Conservation (phyloP, 1,284 basidiomycete genomes). For the Moesziomyces antarcticus region DNA sequence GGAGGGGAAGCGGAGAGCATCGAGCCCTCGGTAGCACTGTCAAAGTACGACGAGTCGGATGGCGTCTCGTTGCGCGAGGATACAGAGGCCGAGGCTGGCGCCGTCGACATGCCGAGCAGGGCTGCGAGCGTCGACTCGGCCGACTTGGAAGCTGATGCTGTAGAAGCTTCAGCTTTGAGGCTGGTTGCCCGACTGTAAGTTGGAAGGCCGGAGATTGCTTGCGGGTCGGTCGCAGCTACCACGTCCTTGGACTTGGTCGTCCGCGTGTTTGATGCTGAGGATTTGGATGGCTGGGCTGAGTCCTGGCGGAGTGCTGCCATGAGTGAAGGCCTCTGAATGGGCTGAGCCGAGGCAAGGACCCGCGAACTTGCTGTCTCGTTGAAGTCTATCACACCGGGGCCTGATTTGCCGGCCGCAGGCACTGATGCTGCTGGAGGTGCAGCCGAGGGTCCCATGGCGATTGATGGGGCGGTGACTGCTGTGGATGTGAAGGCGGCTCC, state of each 20-base stretch:
- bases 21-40: conserved; percentile 36
- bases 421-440: background rate
- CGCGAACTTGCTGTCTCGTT: background rate
- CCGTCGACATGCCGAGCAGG: conserved; percentile 40
- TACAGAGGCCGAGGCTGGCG: conserved; percentile 10
- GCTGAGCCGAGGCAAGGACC: background rate
- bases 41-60: conserved; percentile 45
- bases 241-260: background rate
- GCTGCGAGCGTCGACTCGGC: conserved; percentile 43
- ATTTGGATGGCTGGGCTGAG: conserved; percentile 1
- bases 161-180: conserved; percentile 11
- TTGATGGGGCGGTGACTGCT: background rate
- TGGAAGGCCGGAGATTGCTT: conserved; percentile 12
- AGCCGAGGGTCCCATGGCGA: background rate
- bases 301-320: conserved; percentile 33
- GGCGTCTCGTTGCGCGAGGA: conserved; percentile 42
- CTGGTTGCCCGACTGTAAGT: conserved; percentile 6
- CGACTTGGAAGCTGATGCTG: conserved; percentile 3
- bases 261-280: background rate
- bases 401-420: background rate
- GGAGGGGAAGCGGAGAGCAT: conserved; percentile 36
- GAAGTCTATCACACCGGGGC: background rate
- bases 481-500: conserved; percentile 5
- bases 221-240: background rate
- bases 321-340: conserved; percentile 25